phyloP scores from a whole-genome alignment of 306 rosid species.

The Cicer judaicum region DNA sequence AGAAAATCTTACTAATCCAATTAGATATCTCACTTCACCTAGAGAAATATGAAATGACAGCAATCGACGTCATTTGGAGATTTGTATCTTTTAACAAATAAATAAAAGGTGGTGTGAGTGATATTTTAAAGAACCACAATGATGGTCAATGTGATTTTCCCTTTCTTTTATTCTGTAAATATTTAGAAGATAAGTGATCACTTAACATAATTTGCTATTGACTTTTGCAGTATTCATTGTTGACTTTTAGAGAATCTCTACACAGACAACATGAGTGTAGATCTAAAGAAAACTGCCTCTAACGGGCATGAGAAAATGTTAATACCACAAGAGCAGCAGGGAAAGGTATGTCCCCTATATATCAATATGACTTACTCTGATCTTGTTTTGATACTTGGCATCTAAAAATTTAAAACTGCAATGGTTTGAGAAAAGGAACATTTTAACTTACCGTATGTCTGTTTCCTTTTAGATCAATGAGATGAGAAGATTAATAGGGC shows the following conservation, averaged over 20 bases:
- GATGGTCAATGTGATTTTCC: not conserved
- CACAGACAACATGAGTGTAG: conserved; percentile 57
- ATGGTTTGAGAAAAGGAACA: too few species aligned
- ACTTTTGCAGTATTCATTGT: conserved; percentile 43
- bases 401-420: too few species aligned
- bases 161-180: conserved; percentile 34
- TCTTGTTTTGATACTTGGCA: not conserved
- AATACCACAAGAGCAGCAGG: conserved; percentile 65
- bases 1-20: not conserved
- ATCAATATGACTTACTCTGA: conserved; percentile 15
- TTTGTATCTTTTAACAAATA: not conserved
- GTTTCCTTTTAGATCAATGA: conserved; percentile 66
- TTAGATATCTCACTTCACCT: not conserved
- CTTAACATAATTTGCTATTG: conserved; percentile 34
- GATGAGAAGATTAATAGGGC: conserved; percentile 71
- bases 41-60: not conserved
- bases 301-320: conserved; percentile 54
- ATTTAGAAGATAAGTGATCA: conserved; percentile 31
- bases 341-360: conserved; percentile 57
- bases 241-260: conserved; percentile 46
- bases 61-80: not conserved
- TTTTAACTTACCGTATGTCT: too few species aligned
- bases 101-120: not conserved
- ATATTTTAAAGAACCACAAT: not conserved
- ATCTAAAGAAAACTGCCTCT: conserved; percentile 58